phyloP scores from a whole-genome alignment of 2,329 filamentous ascomycete genomes.

The Xylariomycetidae sp. region DNA sequence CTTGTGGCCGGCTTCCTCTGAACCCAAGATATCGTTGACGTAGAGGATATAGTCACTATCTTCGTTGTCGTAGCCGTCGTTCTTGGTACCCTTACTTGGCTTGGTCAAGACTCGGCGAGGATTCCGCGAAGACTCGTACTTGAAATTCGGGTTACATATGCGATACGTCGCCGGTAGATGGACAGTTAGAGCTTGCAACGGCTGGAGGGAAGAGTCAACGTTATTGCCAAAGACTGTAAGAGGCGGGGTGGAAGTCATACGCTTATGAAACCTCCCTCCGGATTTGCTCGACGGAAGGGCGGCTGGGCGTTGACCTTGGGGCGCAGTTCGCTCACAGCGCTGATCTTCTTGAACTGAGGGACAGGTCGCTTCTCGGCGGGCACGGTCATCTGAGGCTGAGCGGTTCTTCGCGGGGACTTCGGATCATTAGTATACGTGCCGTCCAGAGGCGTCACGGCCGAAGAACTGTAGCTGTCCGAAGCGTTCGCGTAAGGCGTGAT shows the following conservation, averaged over 20 bases:
- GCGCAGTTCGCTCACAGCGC: slow-evolving; percentile 65
- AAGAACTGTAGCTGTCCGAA: slow-evolving; percentile 68
- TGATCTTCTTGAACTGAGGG: slow-evolving; percentile 80
- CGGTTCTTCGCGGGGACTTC: slow-evolving; percentile 52
- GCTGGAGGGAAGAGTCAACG: slow-evolving; percentile 52
- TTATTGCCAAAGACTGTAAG: slow-evolving; percentile 5
- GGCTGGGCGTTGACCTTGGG: slow-evolving; percentile 84
- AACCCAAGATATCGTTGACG: slow-evolving; percentile 96
- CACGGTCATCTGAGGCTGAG: slow-evolving; percentile 34
- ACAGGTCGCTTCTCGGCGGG: slow-evolving; percentile 59
- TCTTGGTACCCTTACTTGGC: slow-evolving; percentile 96
- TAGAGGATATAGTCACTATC: slow-evolving; percentile 99
- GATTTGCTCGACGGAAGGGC: slow-evolving; percentile 85
- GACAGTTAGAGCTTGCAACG: slow-evolving; percentile 88
- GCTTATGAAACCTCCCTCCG: slow-evolving; percentile 96
- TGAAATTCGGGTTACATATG: slow-evolving; percentile 96
- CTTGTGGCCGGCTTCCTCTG: slow-evolving; percentile 97
- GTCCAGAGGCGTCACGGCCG: slow-evolving; percentile 66
- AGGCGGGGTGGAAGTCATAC: slow-evolving; percentile 39
- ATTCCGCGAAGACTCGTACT: slow-evolving; percentile 97
- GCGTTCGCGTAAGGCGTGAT: slow-evolving; percentile 62
- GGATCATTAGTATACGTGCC: slow-evolving; percentile 52
- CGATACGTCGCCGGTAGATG: slow-evolving; percentile 93
- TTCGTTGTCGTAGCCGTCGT: slow-evolving; percentile 98
- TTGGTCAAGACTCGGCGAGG: slow-evolving; percentile 94